A percentile compares a stretch with the other conserved stretches of the same genome.
Conservation (phyloP, 768 basidiomycete genomes). For the Boletus patriciae region DNA sequence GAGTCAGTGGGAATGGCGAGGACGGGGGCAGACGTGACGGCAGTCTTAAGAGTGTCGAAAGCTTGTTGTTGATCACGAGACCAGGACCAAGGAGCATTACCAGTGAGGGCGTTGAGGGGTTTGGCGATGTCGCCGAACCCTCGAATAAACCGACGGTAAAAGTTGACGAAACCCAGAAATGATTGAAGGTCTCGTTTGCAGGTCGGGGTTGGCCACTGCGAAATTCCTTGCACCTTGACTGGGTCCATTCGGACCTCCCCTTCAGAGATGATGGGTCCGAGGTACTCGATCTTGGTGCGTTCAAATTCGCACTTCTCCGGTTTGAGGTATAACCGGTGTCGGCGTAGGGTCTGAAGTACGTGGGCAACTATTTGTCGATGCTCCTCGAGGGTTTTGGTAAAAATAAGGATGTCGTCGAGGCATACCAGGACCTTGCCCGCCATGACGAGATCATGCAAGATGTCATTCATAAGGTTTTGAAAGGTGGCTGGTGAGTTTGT, state of each 20-base stretch:
- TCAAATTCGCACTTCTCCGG: slow-evolving; percentile 28
- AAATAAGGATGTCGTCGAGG: slow-evolving; percentile 37
- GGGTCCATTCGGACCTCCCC: slow-evolving; percentile 39
- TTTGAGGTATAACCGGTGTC: slow-evolving; percentile 19
- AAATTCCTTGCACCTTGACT: slow-evolving; percentile 37
- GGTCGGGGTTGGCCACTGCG: slow-evolving; percentile 38
- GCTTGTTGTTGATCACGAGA: not conserved
- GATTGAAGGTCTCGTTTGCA: slow-evolving; percentile 36
- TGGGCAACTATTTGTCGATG: slow-evolving; percentile 2
- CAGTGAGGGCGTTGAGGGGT: slow-evolving; percentile 27
- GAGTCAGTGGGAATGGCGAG: not conserved
- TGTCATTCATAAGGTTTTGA: slow-evolving; percentile 31
- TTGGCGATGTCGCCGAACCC: slow-evolving; percentile 31
- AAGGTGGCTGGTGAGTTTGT: slow-evolving; percentile 35
- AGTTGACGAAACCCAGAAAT: slow-evolving; percentile 42
- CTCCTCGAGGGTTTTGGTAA: slow-evolving; percentile 13
- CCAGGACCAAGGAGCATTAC: not conserved
- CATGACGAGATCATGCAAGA: slow-evolving; percentile 31
- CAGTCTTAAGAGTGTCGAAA: not conserved
- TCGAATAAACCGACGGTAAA: slow-evolving; percentile 19
- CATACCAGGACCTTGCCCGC: slow-evolving; percentile 31
- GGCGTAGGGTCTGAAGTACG: slow-evolving; percentile 21
- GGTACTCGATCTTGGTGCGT: slow-evolving; percentile 22
- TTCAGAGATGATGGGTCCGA: slow-evolving; percentile 34
- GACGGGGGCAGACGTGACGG: not conserved